Conservation (phyloP, 805 yeast species). For the Brettanomyces bruxellensis region DNA sequence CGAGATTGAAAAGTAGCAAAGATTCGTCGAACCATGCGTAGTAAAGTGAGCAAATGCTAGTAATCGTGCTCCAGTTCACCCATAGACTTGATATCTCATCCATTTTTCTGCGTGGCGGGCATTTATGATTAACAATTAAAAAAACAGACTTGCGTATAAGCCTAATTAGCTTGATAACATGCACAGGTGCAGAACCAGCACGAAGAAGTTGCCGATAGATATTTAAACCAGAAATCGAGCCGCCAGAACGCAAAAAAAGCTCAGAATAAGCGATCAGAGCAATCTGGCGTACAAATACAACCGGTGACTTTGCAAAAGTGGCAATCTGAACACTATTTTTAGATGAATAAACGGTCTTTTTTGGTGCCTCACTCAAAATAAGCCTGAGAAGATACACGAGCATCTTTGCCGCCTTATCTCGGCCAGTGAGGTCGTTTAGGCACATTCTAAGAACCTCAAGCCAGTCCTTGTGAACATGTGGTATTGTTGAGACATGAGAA, state of each 20-base stretch:
- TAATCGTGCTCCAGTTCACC: slow-evolving; percentile 37
- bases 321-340: too few relatives aligned
- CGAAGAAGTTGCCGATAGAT: slow-evolving; percentile 60
- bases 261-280: too few relatives aligned
- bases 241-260: slow-evolving; percentile 1
- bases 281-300: too few relatives aligned
- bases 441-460: slow-evolving; percentile 6
- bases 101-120: slow-evolving; percentile 10
- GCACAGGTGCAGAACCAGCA: slow-evolving; percentile 63
- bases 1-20: slow-evolving; percentile 44
- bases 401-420: slow-evolving; percentile 62
- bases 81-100: slow-evolving; percentile 21
- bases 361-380: slow-evolving; percentile 19
- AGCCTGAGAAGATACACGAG: slow-evolving; percentile 51
- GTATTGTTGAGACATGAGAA: too few relatives aligned
- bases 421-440: slow-evolving; percentile 51
- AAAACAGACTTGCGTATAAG: slow-evolving; percentile 23
- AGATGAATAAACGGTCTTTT: background rate
- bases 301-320: too few relatives aligned
- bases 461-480: too few relatives aligned
- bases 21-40: slow-evolving; percentile 62
- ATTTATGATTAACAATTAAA: slow-evolving; percentile 7
- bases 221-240: slow-evolving; percentile 31
- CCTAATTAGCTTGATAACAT: slow-evolving; percentile 30
- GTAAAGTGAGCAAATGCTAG: slow-evolving; percentile 47